Conservation (phyloP, 768 basidiomycete species). For the Dacryopinax spathularia region DNA sequence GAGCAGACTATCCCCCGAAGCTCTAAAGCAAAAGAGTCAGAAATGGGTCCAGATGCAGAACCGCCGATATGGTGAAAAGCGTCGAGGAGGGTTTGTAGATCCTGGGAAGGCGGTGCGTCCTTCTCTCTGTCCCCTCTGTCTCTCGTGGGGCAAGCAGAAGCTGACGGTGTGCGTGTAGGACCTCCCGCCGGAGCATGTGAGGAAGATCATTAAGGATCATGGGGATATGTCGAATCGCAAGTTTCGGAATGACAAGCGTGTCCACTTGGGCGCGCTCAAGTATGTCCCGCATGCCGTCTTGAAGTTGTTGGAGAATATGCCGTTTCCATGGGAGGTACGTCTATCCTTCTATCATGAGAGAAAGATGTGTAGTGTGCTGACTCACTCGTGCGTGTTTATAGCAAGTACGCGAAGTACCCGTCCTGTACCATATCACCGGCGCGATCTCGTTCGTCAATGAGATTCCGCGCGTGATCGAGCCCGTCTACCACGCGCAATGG, state of each 20-base stretch:
- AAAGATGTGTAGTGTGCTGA: neutral
- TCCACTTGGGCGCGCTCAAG: slow-evolving; percentile 87
- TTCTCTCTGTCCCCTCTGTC: neutral
- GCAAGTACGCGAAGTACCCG: slow-evolving; percentile 98
- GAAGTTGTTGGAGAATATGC: slow-evolving; percentile 98
- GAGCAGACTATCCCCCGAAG: slow-evolving; percentile 40
- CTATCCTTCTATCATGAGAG: neutral
- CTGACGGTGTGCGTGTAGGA: slow-evolving; percentile 41
- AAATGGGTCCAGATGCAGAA: slow-evolving; percentile 94
- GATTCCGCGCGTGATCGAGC: slow-evolving; percentile 90
- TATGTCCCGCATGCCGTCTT: slow-evolving; percentile 99
- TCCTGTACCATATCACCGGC: slow-evolving; percentile 96
- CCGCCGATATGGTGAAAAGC: slow-evolving; percentile 82
- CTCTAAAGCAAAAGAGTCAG: slow-evolving; percentile 79
- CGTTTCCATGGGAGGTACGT: slow-evolving; percentile 72
- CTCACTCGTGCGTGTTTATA: slow-evolving; percentile 11
- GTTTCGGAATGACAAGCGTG: slow-evolving; percentile 98
- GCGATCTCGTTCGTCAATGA: slow-evolving; percentile 99
- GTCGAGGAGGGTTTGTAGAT: slow-evolving; percentile 77
- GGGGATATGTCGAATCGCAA: slow-evolving; percentile 99
- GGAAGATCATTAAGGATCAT: slow-evolving; percentile 99
- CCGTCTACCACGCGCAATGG: slow-evolving; percentile 98
- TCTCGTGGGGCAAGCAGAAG: too few species aligned
- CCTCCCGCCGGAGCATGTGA: slow-evolving; percentile 90
- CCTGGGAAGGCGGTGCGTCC: slow-evolving; percentile 76